phyloP scores from a whole-genome alignment of 1,284 basidiomycete species.

The Boletus smithii region DNA sequence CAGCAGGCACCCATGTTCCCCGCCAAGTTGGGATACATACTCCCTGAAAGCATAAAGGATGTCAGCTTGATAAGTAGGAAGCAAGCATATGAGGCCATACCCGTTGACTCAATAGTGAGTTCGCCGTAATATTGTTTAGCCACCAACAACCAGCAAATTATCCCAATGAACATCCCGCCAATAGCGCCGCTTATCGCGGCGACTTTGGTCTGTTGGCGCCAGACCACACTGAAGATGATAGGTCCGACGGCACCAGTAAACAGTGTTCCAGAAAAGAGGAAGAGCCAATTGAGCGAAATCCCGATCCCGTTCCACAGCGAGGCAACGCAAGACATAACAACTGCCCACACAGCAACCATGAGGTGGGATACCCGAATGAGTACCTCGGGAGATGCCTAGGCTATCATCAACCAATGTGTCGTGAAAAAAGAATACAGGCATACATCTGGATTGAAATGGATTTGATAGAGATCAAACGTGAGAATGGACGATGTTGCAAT shows the following conservation, averaged over 20 bases:
- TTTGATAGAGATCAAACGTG: slow-evolving; percentile 45
- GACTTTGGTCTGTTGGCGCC: slow-evolving; percentile 15
- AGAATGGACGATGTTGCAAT: slow-evolving; percentile 46
- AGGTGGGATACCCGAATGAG: slow-evolving; percentile 18
- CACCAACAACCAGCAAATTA: slow-evolving; percentile 14
- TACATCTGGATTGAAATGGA: slow-evolving; percentile 39
- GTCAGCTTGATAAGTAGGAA: background rate
- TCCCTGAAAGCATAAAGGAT: slow-evolving; percentile 7
- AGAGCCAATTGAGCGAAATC: slow-evolving; percentile 17
- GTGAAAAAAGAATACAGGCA: slow-evolving; percentile 7
- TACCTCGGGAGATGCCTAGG: slow-evolving; percentile 14
- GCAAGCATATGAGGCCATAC: slow-evolving; percentile 1
- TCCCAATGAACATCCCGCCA: slow-evolving; percentile 15
- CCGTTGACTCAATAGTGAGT: slow-evolving; percentile 14
- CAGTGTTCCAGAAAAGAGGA: slow-evolving; percentile 17
- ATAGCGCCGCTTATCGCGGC: slow-evolving; percentile 17
- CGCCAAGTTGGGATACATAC: slow-evolving; percentile 25
- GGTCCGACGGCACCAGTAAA: slow-evolving; percentile 19
- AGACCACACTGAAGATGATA: slow-evolving; percentile 16
- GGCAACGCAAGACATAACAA: slow-evolving; percentile 18
- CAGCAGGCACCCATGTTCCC: slow-evolving; percentile 28
- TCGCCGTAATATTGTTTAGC: slow-evolving; percentile 18
- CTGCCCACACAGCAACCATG: slow-evolving; percentile 17
- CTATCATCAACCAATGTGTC: background rate
- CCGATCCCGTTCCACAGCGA: slow-evolving; percentile 19